These are phyloP conservation scores for Fusarium haematococcum DNA, from an alignment of 2,329 filamentous ascomycete species.

Conservation along the genomic window DNA sequence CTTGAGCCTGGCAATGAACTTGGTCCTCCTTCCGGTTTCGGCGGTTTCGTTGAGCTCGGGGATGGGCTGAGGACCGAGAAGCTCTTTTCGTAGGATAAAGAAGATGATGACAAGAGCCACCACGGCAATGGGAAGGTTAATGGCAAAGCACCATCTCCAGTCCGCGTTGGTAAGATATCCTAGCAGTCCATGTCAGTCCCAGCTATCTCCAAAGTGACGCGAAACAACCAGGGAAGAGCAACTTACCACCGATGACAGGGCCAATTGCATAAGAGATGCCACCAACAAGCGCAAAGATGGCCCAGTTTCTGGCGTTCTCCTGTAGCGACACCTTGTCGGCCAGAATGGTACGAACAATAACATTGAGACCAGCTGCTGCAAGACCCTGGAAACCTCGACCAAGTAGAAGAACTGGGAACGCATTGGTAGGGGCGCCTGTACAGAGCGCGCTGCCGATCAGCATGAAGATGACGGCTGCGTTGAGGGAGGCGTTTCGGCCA, in stretches of 20 bases:
- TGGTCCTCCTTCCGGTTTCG: slow-evolving; percentile 47
- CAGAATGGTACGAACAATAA: slow-evolving; percentile 71
- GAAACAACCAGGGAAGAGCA: background rate
- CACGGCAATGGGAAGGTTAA: slow-evolving; percentile 68
- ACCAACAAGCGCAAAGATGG: slow-evolving; percentile 69
- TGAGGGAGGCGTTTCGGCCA: slow-evolving; percentile 69
- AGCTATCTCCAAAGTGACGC: background rate
- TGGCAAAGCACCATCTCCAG: slow-evolving; percentile 77
- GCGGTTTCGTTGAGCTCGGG: slow-evolving; percentile 57
- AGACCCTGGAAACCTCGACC: slow-evolving; percentile 73
- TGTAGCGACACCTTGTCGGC: slow-evolving; percentile 72
- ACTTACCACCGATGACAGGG: slow-evolving; percentile 67
- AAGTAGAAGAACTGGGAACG: slow-evolving; percentile 70
- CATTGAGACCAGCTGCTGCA: slow-evolving; percentile 70
- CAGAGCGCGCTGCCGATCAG: slow-evolving; percentile 72
- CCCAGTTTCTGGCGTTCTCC: slow-evolving; percentile 73
- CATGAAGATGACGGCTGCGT: slow-evolving; percentile 67
- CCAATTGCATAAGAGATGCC: slow-evolving; percentile 71
- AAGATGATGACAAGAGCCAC: slow-evolving; percentile 65
- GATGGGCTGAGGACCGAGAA: slow-evolving; percentile 64
- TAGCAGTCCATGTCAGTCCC: slow-evolving; percentile 22
- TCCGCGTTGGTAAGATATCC: slow-evolving; percentile 63
- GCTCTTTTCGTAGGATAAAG: slow-evolving; percentile 67
- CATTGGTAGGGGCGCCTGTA: slow-evolving; percentile 64
- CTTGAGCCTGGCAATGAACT: slow-evolving; percentile 59